A percentile compares a stretch with the other conserved stretches of the same genome.
Conservation (phyloP, 768 basidiomycete species). For the Suillus clintonianus region DNA sequence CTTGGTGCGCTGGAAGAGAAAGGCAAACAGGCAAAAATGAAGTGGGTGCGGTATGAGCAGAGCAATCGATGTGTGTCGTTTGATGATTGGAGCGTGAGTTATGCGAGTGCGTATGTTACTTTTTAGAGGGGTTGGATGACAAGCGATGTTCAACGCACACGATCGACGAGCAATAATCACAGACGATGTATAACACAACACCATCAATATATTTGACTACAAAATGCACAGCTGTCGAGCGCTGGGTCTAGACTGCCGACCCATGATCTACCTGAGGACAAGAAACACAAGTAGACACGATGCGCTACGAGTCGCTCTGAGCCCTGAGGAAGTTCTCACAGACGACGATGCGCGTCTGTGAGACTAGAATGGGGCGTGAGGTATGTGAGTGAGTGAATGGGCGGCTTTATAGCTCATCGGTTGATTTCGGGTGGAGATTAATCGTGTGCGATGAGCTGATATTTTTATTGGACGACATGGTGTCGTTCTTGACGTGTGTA, state of each 20-base stretch:
- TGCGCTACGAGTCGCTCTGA: slow-evolving; percentile 13
- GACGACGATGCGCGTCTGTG: slow-evolving; percentile 13
- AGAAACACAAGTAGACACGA: neutral
- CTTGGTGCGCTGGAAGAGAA: slow-evolving; percentile 57
- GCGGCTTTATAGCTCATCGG: slow-evolving; percentile 1
- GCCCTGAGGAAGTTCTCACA: slow-evolving; percentile 32
- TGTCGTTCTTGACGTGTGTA: neutral
- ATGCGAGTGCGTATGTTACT: slow-evolving; percentile 85
- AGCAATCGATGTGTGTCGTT: slow-evolving; percentile 73
- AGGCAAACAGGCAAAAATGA: slow-evolving; percentile 41
- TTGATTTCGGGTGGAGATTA: neutral
- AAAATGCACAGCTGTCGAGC: neutral
- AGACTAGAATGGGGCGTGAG: slow-evolving; percentile 26
- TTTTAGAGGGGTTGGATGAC: slow-evolving; percentile 31
- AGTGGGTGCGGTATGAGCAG: slow-evolving; percentile 94
- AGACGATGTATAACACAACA: neutral
- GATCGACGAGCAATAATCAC: neutral
- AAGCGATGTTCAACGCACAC: neutral
- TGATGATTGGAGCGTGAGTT: slow-evolving; percentile 90
- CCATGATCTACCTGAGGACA: neutral
- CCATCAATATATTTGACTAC: neutral
- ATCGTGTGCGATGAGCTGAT: neutral
- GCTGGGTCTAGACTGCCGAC: neutral
- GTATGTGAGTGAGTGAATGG: neutral
- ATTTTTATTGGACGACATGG: slow-evolving; percentile 9